These are phyloP conservation scores for Actinomucor elegans DNA, from an alignment of 371 early-diverging fungal species.

Conservation along the genomic window DNA sequence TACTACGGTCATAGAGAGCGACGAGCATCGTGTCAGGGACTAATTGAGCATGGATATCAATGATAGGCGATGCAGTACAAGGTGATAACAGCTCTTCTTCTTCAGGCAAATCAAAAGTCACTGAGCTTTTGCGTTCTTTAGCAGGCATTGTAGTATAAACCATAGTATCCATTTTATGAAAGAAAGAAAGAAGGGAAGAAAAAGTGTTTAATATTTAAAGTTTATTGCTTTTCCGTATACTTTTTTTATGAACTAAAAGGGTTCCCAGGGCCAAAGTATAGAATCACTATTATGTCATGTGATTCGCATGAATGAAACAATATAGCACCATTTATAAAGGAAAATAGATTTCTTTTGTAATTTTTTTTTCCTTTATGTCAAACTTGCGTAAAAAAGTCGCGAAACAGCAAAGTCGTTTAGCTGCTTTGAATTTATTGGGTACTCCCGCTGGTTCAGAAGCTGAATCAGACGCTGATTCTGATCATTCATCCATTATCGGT, in stretches of 20 bases:
- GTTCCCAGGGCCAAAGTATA: no score
- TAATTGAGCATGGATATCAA: slow-evolving; percentile 41
- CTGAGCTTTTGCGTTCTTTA: slow-evolving; percentile 27
- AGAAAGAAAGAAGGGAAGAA: neutral
- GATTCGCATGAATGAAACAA: no score
- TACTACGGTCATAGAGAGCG: slow-evolving; percentile 38
- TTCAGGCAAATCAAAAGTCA: slow-evolving; percentile 40
- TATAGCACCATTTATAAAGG: no score
- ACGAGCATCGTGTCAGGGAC: slow-evolving; percentile 48
- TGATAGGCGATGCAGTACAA: slow-evolving; percentile 19
- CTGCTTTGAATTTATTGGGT: slow-evolving; percentile 3
- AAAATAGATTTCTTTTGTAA: no score
- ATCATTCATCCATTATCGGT: neutral
- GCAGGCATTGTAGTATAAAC: neutral
- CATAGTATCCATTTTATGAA: neutral
- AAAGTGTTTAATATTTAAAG: neutral
- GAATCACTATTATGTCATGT: neutral
- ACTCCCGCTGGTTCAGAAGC: neutral
- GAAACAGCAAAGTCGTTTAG: slow-evolving; percentile 4
- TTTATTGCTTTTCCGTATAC: slow-evolving; percentile 10
- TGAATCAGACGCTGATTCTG: slow-evolving; percentile 5
- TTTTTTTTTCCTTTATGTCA: slow-evolving; percentile 1
- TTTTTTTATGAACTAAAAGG: no score
- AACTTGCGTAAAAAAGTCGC: slow-evolving; percentile 9
- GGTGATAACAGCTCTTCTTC: slow-evolving; percentile 26